These are phyloP conservation scores for Stramenopiles sp. DNA, from an alignment of 352 stramenopile species.

Conservation along the genomic window DNA sequence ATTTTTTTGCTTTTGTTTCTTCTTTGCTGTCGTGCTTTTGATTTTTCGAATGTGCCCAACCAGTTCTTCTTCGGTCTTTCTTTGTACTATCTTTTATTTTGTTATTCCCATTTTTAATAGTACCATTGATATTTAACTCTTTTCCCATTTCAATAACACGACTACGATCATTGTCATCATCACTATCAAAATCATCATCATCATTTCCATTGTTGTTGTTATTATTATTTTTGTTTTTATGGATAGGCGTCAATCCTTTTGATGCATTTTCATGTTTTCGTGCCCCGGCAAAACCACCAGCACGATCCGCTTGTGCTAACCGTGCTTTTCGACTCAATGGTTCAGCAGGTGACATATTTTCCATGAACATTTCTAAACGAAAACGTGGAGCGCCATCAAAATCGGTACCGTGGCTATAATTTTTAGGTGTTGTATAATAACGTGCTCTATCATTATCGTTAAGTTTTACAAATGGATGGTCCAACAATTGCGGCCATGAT, in stretches of 20 bases:
- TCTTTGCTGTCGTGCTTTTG: no score
- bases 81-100: neutral
- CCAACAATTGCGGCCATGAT: slow-evolving; percentile 60
- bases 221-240: neutral
- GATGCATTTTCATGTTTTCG: neutral
- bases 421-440: neutral
- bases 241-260: no score
- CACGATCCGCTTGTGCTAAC: neutral
- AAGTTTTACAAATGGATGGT: slow-evolving; percentile 52
- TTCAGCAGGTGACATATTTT: neutral
- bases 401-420: neutral
- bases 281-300: neutral
- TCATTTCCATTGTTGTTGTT: neutral
- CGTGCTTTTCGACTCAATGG: neutral
- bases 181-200: neutral
- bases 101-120: neutral
- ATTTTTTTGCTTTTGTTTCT: no score
- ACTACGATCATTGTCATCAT: neutral
- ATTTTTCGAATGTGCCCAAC: no score
- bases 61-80: neutral
- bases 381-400: neutral
- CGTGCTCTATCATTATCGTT: neutral
- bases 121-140: neutral
- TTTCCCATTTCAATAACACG: neutral
- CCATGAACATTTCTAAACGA: neutral